Conservation (phyloP, 2,329 filamentous ascomycete genomes). For the Akanthomyces dipterigenus region DNA sequence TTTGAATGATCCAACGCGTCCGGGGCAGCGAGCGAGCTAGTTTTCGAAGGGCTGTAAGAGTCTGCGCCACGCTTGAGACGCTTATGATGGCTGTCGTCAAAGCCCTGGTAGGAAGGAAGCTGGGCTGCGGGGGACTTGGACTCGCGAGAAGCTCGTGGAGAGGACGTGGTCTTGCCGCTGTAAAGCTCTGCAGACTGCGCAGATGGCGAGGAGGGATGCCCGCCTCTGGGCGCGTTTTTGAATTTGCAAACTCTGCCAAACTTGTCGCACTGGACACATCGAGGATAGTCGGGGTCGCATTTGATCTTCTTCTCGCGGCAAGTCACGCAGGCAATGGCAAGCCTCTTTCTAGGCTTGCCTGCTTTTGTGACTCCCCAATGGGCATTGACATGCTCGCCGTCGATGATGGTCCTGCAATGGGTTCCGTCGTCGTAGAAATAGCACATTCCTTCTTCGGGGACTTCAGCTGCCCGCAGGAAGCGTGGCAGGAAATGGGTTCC, state of each 20-base stretch:
- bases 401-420: conserved; percentile 75
- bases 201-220: conserved; percentile 50
- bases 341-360: conserved; percentile 82
- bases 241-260: conserved; percentile 80
- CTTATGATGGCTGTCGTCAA: conserved; percentile 27
- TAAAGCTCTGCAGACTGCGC: conserved; percentile 46
- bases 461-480: conserved; percentile 56
- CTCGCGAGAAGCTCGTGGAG: conserved; percentile 22
- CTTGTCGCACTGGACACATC: conserved; percentile 88
- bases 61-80: conserved; percentile 43
- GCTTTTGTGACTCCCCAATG: conserved; percentile 94
- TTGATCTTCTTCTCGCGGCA: conserved; percentile 98
- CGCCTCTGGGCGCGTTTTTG: conserved; percentile 66
- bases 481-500: conserved; percentile 61
- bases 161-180: conserved; percentile 31
- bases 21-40: conserved; percentile 25
- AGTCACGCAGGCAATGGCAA: conserved; percentile 87
- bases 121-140: conserved; percentile 19
- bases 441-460: conserved; percentile 73
- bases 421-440: conserved; percentile 83
- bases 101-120: neutral
- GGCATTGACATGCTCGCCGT: conserved; percentile 81
- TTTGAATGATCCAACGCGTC: conserved; percentile 32
- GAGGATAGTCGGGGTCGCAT: conserved; percentile 81
- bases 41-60: conserved; percentile 30